Evolutionary conservation across 2,329 filamentous ascomycete species (phyloP), one percentile per base, ranked within the genome.

Genomic region (Leptographium wingfieldii): DNA sequence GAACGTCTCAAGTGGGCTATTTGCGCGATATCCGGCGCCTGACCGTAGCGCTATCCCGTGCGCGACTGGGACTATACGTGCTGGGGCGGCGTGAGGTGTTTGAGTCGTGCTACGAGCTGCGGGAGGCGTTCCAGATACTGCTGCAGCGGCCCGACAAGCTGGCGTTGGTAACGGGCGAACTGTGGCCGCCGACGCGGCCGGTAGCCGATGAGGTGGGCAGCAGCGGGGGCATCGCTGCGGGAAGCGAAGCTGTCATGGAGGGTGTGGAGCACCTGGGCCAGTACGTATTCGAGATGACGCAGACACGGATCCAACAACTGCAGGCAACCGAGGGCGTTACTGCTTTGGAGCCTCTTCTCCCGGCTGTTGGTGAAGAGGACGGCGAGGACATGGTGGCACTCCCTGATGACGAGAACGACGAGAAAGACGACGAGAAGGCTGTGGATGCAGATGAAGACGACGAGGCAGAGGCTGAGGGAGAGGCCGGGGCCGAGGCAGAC

Each of bases 241-340:
- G 77, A 2, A 80, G 80, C 14, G 80, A 82, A 67, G 86, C 84
- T 1, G 78, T 83, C 25, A 97, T 99, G 89, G 88, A 92, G 67
- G 83, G 88, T 40, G 86, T 97, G 1, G 92, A 99, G 75, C 94
- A 99, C 74, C 73, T 99, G 43, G 94, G 94, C 0, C 88, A 96
- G 73, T 99, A 96, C 71, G 92, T 99, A 27, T 96, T 84, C 70
- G 90, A 99, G 72, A 99, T 99, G 90, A 95, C 91, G 3, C 82
- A 87, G 55, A 82, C 80, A 1, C 78, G 73, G 68, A 65, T 81
- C 43, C 72, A 76, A 68, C 77, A 82, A 67, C 63, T 83, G 54
- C 73, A 75, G 57, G 72, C 67, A 11, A 77, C 73, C 57, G 59
- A 56, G 19, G 52, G 25, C 10, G 51, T 19, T 19, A 14, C 19